Conservation (phyloP, 1,139 yeast species). For the Yamadazyma buinensis region DNA sequence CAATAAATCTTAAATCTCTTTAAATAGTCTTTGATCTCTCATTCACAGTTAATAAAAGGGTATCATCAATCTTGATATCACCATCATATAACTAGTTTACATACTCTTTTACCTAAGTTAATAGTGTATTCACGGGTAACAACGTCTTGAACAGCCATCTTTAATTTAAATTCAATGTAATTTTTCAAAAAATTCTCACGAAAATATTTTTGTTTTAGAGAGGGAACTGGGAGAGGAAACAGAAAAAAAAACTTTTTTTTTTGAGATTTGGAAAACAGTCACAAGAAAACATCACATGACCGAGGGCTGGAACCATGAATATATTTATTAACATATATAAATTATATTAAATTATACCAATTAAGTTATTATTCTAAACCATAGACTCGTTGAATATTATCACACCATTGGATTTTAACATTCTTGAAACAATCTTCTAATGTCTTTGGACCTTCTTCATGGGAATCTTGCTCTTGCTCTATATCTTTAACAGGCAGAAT, state of each 20-base stretch:
- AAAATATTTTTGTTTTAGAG: slow-evolving; percentile 8
- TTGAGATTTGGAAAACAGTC: no score
- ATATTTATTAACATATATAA: no score
- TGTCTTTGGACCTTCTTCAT: slow-evolving; percentile 4
- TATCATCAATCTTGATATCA: no score
- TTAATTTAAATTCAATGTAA: slow-evolving; percentile 16
- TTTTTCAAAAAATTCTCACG: slow-evolving; percentile 9
- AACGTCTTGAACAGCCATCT: slow-evolving; percentile 98
- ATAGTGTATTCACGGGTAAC: slow-evolving; percentile 99
- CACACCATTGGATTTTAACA: slow-evolving; percentile 14
- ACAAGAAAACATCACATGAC: slow-evolving; percentile 1
- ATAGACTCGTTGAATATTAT: slow-evolving; percentile 21
- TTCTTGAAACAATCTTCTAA: slow-evolving; percentile 8
- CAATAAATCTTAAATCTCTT: no score
- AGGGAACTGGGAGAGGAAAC: no score
- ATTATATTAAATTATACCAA: not conserved
- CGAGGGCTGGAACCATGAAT: slow-evolving; percentile 14
- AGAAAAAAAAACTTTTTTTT: no score
- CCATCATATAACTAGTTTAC: slow-evolving; percentile 26
- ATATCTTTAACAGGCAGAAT: no score
- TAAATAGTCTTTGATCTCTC: no score
- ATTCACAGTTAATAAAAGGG: no score
- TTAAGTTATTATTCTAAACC: slow-evolving; percentile 19
- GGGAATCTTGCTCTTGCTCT: not conserved
- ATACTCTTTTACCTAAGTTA: slow-evolving; percentile 98